Conservation (phyloP, 495 filamentous ascomycete species). For the Penicillium fimorum region DNA sequence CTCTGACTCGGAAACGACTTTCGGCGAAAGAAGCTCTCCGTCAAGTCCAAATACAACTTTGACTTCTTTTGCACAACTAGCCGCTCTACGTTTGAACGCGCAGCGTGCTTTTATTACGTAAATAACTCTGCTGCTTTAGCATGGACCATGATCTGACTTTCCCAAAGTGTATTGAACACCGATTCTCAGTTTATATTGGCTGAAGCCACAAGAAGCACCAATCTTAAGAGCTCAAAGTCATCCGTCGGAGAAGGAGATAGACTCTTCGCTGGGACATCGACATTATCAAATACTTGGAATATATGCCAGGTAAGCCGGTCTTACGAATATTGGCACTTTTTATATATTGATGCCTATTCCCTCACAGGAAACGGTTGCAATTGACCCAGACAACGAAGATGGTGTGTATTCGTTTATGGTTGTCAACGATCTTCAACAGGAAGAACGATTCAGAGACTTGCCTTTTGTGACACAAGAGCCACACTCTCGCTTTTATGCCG, state of each 20-base stretch:
- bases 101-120: constrained; percentile 36
- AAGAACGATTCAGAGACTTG: constrained; percentile 28
- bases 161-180: constrained; percentile 23
- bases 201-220: constrained; percentile 46
- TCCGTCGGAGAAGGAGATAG: constrained; percentile 36
- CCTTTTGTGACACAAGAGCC: constrained; percentile 32
- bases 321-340: constrained; percentile 20
- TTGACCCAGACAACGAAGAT: background rate
- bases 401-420: constrained; percentile 26
- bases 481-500: constrained; percentile 35
- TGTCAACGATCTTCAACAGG: constrained; percentile 26
- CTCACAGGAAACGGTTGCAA: constrained; percentile 10
- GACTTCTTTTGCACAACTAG: constrained; percentile 43
- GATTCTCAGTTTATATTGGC: constrained; percentile 51
- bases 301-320: constrained; percentile 6
- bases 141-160: background rate
- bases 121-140: background rate
- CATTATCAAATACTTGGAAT: constrained; percentile 32
- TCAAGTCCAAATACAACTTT: constrained; percentile 48
- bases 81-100: constrained; percentile 40
- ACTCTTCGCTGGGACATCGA: constrained; percentile 43
- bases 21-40: background rate
- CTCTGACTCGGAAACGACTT: background rate
- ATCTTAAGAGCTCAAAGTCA: constrained; percentile 29
- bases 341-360: background rate